Evolutionary conservation across 2,329 filamentous ascomycete species (phyloP), one percentile per base, ranked within the genome.

Genomic region (Sclerotinia minor): DNA sequence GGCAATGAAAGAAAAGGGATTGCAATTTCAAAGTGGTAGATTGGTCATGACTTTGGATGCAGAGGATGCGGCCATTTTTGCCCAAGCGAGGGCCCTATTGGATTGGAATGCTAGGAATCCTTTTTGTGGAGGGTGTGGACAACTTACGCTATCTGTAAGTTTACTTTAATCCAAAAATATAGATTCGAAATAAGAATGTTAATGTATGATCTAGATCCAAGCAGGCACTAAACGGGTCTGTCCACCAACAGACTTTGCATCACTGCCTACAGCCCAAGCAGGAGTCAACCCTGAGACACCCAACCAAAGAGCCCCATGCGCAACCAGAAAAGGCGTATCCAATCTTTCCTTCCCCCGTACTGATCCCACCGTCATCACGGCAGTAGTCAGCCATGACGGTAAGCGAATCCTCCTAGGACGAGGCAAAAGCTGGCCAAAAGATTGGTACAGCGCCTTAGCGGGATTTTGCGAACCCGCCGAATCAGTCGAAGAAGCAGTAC

Each of bases 41-140:
- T 82, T 89, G 72, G 75, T 80, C 70, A 79, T 83, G 77, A 78
- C 77, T 21, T 71, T 85, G 50, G 79, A 79, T 32, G 80, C 82
- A 3, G 78, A 79, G 4, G 82, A 85, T 77, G 95, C 94, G 69
- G 92, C 94, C 61, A 91, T 97, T 57, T 97, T 93, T 73, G 94
- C 92, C 19, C 92, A 97, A 79, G 92, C 93, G 9, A 89, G 94
- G 67, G 91, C 93, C 57, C 83, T 97, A 35, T 83, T 96, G 47
- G 95, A 98, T 81, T 99, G 95, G 95, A 98, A 99, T 80, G 84
- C 84, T 35, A 90, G 94, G 64, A 97, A 96, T 79, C 91, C 90
- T 41, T 99, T 92, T 83, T 99, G 95, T 79, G 93, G 89, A 44
- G 89, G 90, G 67, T 99, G 95, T 79, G 94, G 95, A 45, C 86